These are phyloP conservation scores for Moricandia arvensis DNA, from an alignment of 345 rosid species.

Conservation along the genomic window DNA sequence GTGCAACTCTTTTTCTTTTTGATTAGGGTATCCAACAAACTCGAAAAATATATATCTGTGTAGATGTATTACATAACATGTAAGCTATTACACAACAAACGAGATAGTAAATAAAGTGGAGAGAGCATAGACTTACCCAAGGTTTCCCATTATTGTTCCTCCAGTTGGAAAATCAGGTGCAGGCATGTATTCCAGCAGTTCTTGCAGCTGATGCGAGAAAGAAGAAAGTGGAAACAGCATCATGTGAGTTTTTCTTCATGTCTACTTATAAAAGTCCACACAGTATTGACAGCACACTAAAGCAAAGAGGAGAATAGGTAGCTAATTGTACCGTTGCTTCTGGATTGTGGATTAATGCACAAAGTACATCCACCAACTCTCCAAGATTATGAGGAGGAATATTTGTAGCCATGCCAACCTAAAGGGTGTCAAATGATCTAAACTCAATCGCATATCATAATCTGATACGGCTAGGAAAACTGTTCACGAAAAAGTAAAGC, in stretches of 20 bases:
- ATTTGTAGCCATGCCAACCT: conserved; percentile 99
- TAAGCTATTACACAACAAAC: neutral
- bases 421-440: conserved; percentile 11
- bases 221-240: conserved; percentile 28
- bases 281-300: conserved; percentile 19
- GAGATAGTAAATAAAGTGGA: too few species aligned
- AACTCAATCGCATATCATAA: conserved; percentile 12
- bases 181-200: conserved; percentile 96
- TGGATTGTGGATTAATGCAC: conserved; percentile 85
- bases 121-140: conserved; percentile 76
- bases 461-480: neutral
- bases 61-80: neutral
- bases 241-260: neutral
- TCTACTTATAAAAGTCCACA: neutral
- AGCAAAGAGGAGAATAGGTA: neutral
- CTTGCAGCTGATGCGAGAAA: conserved; percentile 71
- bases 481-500: neutral
- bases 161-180: conserved; percentile 99
- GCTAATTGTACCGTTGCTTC: conserved; percentile 67
- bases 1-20: neutral
- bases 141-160: conserved; percentile 92
- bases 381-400: conserved; percentile 99
- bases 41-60: neutral
- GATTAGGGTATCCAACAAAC: neutral
- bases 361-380: conserved; percentile 91